Conservation (phyloP, 306 rosid genomes). For the Urtica urens region DNA sequence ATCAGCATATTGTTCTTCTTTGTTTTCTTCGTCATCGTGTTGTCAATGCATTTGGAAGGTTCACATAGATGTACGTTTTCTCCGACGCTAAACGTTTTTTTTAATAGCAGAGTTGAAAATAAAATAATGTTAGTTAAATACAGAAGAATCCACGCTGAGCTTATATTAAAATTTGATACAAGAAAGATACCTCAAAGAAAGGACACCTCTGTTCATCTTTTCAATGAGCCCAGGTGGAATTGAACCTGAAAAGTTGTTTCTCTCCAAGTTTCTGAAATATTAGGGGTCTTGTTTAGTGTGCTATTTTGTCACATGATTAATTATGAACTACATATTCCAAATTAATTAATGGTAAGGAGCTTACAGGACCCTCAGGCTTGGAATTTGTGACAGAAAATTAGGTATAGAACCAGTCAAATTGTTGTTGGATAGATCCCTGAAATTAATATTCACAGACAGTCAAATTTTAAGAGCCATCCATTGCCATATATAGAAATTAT, state of each 20-base stretch:
- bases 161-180: neutral
- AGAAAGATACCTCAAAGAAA: constrained; percentile 29
- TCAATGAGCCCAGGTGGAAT: constrained; percentile 24
- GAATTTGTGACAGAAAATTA: constrained; percentile 23
- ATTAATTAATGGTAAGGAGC: constrained; percentile 6
- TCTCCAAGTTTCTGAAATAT: constrained; percentile 23
- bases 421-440: constrained; percentile 49
- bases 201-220: constrained; percentile 19
- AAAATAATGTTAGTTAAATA: too few species aligned
- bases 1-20: constrained; percentile 14
- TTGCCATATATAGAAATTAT: neutral
- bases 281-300: too few species aligned
- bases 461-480: neutral
- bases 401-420: constrained; percentile 33
- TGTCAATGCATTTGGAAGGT: constrained; percentile 23
- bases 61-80: constrained; percentile 34
- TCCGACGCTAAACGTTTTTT: constrained; percentile 30
- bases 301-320: too few species aligned
- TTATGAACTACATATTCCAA: too few species aligned
- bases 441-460: neutral
- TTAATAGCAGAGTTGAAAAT: constrained; percentile 1
- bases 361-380: constrained; percentile 31
- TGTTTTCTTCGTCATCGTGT: neutral
- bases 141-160: neutral
- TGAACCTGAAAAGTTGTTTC: constrained; percentile 30